Base-by-base conservation (phyloP, 1,284 basidiomycete species). In the Sporisorium sorghi region DNA sequence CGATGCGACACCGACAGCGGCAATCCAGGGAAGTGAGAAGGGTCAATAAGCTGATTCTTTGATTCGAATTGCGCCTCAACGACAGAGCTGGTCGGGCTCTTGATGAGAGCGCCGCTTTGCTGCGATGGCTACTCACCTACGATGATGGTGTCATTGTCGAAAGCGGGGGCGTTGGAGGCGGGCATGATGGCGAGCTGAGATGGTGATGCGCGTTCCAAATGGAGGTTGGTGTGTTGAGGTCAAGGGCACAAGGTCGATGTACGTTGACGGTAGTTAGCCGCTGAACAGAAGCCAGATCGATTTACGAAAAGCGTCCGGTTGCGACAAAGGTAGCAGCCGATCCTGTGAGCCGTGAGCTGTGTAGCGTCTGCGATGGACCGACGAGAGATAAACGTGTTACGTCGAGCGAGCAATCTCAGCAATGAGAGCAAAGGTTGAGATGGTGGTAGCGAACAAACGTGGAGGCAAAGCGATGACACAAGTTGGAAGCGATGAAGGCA, bases 61-160 rank as follows among this genome's bases (percentile, higher is more conserved):
- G 35, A 8, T n/a, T 37, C 35, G 4, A 37, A 4, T n/a, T n/a
- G 35, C n/a, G n/a, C n/a, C n/a, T n/a, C n/a, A 30, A 30, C 12
- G 3, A 33, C 32, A 33, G 12, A 33, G 35, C 35, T 37, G 35
- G 17, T n/a, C 35, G 35, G n/a, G 35, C 35, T 37, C 33, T 5
- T 30, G n/a, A 30, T 6, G 32, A 33, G 32, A 3, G 11, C 3
- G 8, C 7, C 3, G 12, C 35, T 2, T 37, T n/a, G 35, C 32
- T 11, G 44, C 26, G 19, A 3, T 40, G 32, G 15, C 15, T 39
- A 80, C 80, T 67, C 67, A 82, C 80, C 80, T 67, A 83, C 76
- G 57, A 83, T 76, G 67, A 80, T 67, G 30, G 79, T 78, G 19
- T 82, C 78, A 60, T 78, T 76, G 46, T 76, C 64, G 44, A 83